Conservation (phyloP, 2,329 filamentous ascomycete species). For the Penicillium paneum region DNA sequence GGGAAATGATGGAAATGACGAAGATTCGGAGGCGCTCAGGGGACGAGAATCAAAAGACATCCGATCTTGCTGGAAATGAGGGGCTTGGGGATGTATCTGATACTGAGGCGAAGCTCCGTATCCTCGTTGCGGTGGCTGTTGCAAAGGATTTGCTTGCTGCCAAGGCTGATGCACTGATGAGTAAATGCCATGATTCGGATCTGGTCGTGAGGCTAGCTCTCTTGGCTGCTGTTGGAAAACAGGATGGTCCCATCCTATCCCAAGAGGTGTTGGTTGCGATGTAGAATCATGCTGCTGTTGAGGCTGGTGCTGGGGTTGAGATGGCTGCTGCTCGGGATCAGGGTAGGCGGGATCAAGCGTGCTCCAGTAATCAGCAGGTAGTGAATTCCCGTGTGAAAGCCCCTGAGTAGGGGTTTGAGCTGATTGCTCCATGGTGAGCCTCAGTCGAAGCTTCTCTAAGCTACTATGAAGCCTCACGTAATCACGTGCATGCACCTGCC, state of each 20-base stretch:
- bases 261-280: slow-evolving; percentile 28
- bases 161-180: slow-evolving; percentile 33
- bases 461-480: slow-evolving; percentile 3
- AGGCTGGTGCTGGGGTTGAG: slow-evolving; percentile 21
- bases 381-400: slow-evolving; percentile 27
- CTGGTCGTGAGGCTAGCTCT: slow-evolving; percentile 24
- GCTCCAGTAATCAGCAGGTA: slow-evolving; percentile 40
- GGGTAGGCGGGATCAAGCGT: slow-evolving; percentile 35
- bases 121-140: slow-evolving; percentile 29
- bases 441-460: slow-evolving; percentile 6
- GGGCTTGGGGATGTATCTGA: slow-evolving; percentile 24
- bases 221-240: slow-evolving; percentile 33
- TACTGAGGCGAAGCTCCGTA: slow-evolving; percentile 31
- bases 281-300: slow-evolving; percentile 23
- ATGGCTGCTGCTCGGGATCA: slow-evolving; percentile 21
- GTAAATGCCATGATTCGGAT: slow-evolving; percentile 34
- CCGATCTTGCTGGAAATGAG: slow-evolving; percentile 32
- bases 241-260: slow-evolving; percentile 39
- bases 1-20: slow-evolving; percentile 34
- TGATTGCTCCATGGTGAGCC: slow-evolving; percentile 36
- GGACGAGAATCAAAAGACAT: slow-evolving; percentile 31
- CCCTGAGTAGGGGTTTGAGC: slow-evolving; percentile 31
- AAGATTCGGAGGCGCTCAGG: slow-evolving; percentile 28
- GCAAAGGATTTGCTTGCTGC: slow-evolving; percentile 31
- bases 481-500: slow-evolving; percentile 10